Conservation (phyloP, 192 early-diverging fungal species). For the Chytriomyces sp. region DNA sequence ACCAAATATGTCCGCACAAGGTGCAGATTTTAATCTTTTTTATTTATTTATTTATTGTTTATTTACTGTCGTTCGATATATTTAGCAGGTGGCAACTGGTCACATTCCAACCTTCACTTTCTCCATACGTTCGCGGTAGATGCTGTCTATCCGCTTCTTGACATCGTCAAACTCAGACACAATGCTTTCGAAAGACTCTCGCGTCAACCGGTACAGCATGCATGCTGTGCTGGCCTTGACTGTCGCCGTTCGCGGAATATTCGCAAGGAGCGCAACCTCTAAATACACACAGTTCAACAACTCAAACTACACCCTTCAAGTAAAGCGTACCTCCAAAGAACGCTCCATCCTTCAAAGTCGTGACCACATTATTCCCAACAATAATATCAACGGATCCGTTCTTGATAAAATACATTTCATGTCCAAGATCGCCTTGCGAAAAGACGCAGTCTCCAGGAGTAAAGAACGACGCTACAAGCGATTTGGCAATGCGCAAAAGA, state of each 20-base stretch:
- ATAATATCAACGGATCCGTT: constrained; percentile 47
- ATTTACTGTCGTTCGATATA: too few species aligned
- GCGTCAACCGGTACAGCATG: constrained; percentile 23
- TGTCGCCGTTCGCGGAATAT: constrained; percentile 42
- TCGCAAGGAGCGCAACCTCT: constrained; percentile 33
- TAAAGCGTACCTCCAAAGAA: constrained; percentile 44
- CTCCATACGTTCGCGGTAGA: constrained; percentile 51
- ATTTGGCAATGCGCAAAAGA: constrained; percentile 41
- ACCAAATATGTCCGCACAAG: too few species aligned
- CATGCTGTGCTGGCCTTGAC: constrained; percentile 28
- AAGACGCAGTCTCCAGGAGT: constrained; percentile 28
- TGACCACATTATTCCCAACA: constrained; percentile 36
- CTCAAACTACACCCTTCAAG: neutral
- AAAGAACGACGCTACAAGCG: constrained; percentile 29
- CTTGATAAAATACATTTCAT: constrained; percentile 46
- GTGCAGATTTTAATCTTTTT: too few species aligned
- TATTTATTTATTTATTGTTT: too few species aligned
- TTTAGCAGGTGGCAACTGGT: too few species aligned
- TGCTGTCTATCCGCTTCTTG: constrained; percentile 32
- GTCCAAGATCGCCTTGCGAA: constrained; percentile 6
- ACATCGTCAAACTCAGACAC: constrained; percentile 47
- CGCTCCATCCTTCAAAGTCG: constrained; percentile 34
- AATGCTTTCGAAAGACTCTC: constrained; percentile 28
- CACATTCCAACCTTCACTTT: constrained; percentile 40
- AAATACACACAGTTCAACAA: constrained; percentile 15